These are phyloP conservation scores for Polyrhizophydium stewartii DNA, from an alignment of 371 early-diverging fungal species.

Conservation along the genomic window DNA sequence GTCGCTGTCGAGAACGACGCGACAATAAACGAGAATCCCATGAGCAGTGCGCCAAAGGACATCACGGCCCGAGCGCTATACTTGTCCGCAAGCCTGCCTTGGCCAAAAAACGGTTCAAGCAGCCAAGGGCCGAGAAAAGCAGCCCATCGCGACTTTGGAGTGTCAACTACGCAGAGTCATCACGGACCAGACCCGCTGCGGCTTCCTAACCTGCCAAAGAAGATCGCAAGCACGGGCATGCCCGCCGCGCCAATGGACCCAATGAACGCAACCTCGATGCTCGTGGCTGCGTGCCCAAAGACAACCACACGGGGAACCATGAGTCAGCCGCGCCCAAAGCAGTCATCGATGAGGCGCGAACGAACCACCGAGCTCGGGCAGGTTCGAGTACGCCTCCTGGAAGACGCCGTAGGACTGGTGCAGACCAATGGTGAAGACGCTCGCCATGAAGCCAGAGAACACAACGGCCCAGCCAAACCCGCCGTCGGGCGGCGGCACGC, in stretches of 20 bases:
- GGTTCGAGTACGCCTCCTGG: conserved; percentile 9
- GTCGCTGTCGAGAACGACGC: conserved; percentile 20
- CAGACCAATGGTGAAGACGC: conserved; percentile 11
- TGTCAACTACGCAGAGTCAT: too few species aligned
- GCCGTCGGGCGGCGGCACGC: conserved; percentile 12
- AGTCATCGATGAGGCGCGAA: too few species aligned
- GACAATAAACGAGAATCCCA: conserved; percentile 7
- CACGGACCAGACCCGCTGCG: neutral
- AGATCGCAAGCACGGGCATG: conserved; percentile 17
- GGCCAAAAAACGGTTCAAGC: too few species aligned
- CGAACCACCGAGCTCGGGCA: neutral
- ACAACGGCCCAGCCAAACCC: conserved; percentile 23
- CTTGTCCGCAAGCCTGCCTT: conserved; percentile 8
- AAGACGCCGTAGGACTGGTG: conserved; percentile 11
- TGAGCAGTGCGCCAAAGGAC: conserved; percentile 3
- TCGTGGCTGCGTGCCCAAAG: neutral
- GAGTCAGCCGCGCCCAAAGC: too few species aligned
- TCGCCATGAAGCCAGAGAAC: conserved; percentile 7
- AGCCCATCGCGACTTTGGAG: too few species aligned
- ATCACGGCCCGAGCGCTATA: conserved; percentile 7
- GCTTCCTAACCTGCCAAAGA: conserved; percentile 17
- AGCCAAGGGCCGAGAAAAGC: too few species aligned
- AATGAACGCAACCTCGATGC: conserved; percentile 9
- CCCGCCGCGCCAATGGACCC: conserved; percentile 14
- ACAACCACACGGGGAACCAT: neutral